Evolutionary conservation across 2,329 filamentous ascomycete species (phyloP), one percentile per base, ranked within the genome.

Genomic region (Sporothrix curviconia): DNA sequence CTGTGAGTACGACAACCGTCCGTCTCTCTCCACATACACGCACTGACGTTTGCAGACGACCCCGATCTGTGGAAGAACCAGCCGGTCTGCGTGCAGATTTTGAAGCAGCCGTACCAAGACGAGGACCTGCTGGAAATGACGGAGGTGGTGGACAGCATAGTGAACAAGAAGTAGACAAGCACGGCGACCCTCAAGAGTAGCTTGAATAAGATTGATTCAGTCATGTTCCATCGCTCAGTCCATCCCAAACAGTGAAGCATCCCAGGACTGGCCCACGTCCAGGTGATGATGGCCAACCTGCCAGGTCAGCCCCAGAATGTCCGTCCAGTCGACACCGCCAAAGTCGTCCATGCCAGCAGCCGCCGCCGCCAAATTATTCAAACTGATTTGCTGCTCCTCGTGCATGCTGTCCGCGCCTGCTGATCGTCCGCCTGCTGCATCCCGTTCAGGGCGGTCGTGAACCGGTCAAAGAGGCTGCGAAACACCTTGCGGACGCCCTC

Each of bases 401-500:
- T n/a, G n/a, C 30, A 46, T 11, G 28, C 46, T 17, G 42, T 37
- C 36, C 40, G 14, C 7, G 24, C 14, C 17, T 22, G 55, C 15
- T 40, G 54, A 34, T 22, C 15, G 9, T 53, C 56, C 24, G 25
- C 42, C 15, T 54, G 40, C 42, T 47, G 49, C 28, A 47, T 50
- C 7, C 56, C 34, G 36, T 49, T 15, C 12, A 58, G 43, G 1
- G 50, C 56, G 1, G 42, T 36, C 4, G 56, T 55, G 15, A 60
- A 60, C 0, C 51, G 55, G 3, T 60, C 59, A 12, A 50, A 46
- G 4, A 60, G 56, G 12, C 56, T 54, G 7, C 56, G 56, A 17
- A 60, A 59, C 3, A 60, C 42, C 24, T 50, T 56, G 6, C 47
- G 47, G 4, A 60, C 53, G 43, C 59, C 59, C 24, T 56, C 59